Evolutionary conservation across 441 rosid species (phyloP), one percentile per base, ranked within the genome.

Genomic region (Manihot esculenta): DNA sequence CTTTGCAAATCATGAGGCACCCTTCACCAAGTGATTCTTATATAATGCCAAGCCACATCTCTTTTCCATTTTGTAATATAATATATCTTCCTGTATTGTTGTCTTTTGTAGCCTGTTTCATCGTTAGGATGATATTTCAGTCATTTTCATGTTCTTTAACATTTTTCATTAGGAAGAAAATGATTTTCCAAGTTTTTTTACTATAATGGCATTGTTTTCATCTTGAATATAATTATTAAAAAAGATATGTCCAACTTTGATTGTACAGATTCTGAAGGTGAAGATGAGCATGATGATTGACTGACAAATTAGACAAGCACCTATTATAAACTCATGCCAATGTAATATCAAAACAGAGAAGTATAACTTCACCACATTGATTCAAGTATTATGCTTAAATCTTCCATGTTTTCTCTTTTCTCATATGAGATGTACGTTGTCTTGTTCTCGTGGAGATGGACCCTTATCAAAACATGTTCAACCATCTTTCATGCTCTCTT

Each of bases 241-340:
- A n/a, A n/a, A n/a, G n/a, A n/a, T n/a, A 56, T 8, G 26, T 58
- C 17, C 60, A 53, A 12, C 17, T 68, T 42, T 26, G 23, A 51
- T 53, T 59, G 5, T 79, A 78, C 85, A 88, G 92, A 88, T 77
- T 88, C 89, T 38, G 92, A 87, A 55, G 81, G 76, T 21, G 92
- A 88, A 48, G 83, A 77, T 72, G 87, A 84, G 57, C 92, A 86
- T 55, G 79, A 83, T 30, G 86, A 87, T 77, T 87, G 70, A 83
- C 51, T 24, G 60, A 55, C 55, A 65, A 42, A 48, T 64, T 26
- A 49, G 56, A 2, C 9, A 26, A 15, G 23, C 27, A 51, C 23
- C 21, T 53, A 3, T 10, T 14, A 23, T 3, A 7, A 51, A 3
- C 51, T 49, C 20, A 68, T 56, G 20, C 35, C 24, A 69, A 66